Conservation (phyloP, 2,329 filamentous ascomycete species). For the Eutypa lata region DNA sequence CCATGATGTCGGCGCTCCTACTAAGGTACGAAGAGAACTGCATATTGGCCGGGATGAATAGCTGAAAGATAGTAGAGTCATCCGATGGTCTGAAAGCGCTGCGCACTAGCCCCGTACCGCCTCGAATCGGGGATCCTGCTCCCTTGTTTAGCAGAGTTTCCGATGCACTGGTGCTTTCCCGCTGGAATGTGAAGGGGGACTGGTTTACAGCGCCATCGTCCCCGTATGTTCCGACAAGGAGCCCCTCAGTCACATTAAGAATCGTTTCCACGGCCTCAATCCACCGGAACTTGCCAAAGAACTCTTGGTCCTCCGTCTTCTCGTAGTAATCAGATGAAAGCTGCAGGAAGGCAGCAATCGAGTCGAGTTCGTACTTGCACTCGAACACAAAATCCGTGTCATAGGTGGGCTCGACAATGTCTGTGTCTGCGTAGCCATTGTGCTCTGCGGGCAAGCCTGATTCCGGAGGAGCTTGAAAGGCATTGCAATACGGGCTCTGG, state of each 20-base stretch:
- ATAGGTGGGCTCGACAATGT: slow-evolving; percentile 60
- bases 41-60: slow-evolving; percentile 76
- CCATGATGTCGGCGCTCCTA: slow-evolving; percentile 34
- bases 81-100: slow-evolving; percentile 78
- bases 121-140: slow-evolving; percentile 68
- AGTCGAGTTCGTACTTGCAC: slow-evolving; percentile 84
- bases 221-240: slow-evolving; percentile 70
- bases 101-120: slow-evolving; percentile 66
- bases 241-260: slow-evolving; percentile 34
- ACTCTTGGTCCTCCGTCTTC: slow-evolving; percentile 61
- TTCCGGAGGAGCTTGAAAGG: slow-evolving; percentile 83
- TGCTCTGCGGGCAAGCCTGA: slow-evolving; percentile 59
- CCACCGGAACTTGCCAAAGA: slow-evolving; percentile 69
- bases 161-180: slow-evolving; percentile 62
- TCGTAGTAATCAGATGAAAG: slow-evolving; percentile 70
- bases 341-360: slow-evolving; percentile 71
- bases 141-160: slow-evolving; percentile 69
- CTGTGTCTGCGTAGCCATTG: slow-evolving; percentile 59
- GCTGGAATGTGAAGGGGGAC: slow-evolving; percentile 66
- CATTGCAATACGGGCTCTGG: slow-evolving; percentile 81
- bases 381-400: slow-evolving; percentile 69
- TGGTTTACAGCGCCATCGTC: slow-evolving; percentile 48
- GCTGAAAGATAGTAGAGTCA: slow-evolving; percentile 73
- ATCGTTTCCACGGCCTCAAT: slow-evolving; percentile 63
- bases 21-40: slow-evolving; percentile 58